Base-by-base conservation (phyloP, 805 yeast species). In the Ogataea methanolica region DNA sequence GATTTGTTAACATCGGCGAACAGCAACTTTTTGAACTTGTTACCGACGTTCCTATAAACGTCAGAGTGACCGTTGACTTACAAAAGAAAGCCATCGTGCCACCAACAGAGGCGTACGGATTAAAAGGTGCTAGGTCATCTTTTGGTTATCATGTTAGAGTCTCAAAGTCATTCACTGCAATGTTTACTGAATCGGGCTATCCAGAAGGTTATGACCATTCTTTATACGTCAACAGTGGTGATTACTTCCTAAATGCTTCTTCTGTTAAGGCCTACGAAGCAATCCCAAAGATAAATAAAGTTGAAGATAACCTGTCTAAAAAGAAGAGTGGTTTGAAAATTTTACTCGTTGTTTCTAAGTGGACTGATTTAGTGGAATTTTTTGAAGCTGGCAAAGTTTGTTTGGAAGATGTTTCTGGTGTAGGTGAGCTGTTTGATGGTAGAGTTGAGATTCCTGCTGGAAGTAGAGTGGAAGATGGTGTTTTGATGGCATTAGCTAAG, bases 61-160 rank as follows among this genome's bases (percentile, higher is more conserved):
- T 85, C 15, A 72, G 96, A 54, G 96, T 91, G 9, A 88, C 95
- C 0, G 88, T 91, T 2, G 88, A 91, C 58, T 52, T 81, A 9
- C 70, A 78, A 40, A 76, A 76, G 11, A 75, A 74, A 43, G 76
- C 74, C 45, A 78, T 88, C 12, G 94, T 88, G 0, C 78, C 88
- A 0, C 88, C 94, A 7, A 55, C 69, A 11, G 82, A 76, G 42
- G 95, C 94, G 0, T 86, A 88, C 55, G 87, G 85, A 1, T 66
- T 69, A 35, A 67, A 71, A 12, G 90, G 91, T 1, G 77, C 79
- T 17, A 75, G 75, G 49, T 70, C 80, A 1, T 71, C 85, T 5
- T 83, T 78, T 60, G 96, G 96, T 0, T 90, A 85, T 62, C 78
- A 76, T 48, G 91, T 90, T 1, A 70, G 97, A 47, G 67, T 84